These are phyloP conservation scores for Areca catechu DNA, from an alignment of 176 grass and related monocot genomes.

Conservation along the genomic window DNA sequence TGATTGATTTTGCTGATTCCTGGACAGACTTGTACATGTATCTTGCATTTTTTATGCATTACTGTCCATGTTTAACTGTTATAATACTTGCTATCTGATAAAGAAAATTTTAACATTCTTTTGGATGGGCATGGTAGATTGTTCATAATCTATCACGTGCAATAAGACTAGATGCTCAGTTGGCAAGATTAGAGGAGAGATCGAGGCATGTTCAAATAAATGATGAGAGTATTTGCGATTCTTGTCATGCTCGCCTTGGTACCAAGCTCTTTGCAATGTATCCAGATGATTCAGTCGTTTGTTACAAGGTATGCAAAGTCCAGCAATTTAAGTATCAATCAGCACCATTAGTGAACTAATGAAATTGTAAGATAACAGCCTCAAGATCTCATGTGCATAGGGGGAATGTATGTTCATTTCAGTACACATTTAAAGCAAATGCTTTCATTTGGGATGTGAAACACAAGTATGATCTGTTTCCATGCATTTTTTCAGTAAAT, in stretches of 20 bases:
- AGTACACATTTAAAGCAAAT: too few relatives aligned
- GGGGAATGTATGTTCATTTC: background rate
- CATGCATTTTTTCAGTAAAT: background rate
- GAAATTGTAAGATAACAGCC: background rate
- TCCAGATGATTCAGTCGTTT: constrained; percentile 86
- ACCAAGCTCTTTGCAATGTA: constrained; percentile 99
- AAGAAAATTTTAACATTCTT: background rate
- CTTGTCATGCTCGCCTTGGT: constrained; percentile 70
- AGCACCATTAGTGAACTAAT: too few relatives aligned
- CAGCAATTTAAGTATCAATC: constrained; percentile 1
- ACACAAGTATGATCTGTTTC: background rate
- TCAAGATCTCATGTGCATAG: background rate
- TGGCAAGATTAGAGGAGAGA: constrained; percentile 92
- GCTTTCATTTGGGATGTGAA: background rate
- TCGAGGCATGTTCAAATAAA: constrained; percentile 91
- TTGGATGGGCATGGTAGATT: constrained; percentile 45
- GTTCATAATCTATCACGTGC: constrained; percentile 71
- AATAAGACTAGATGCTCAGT: constrained; percentile 62
- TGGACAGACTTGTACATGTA: too few relatives aligned
- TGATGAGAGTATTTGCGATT: constrained; percentile 82
- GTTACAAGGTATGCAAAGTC: constrained; percentile 64
- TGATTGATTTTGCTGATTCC: too few relatives aligned
- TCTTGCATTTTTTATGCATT: too few relatives aligned
- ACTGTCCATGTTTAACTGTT: too few relatives aligned
- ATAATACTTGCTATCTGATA: too few relatives aligned